Evolutionary conservation across 768 basidiomycete genomes (phyloP), one percentile per base, ranked within the genome.

Genomic region (Austroboletus festivus): DNA sequence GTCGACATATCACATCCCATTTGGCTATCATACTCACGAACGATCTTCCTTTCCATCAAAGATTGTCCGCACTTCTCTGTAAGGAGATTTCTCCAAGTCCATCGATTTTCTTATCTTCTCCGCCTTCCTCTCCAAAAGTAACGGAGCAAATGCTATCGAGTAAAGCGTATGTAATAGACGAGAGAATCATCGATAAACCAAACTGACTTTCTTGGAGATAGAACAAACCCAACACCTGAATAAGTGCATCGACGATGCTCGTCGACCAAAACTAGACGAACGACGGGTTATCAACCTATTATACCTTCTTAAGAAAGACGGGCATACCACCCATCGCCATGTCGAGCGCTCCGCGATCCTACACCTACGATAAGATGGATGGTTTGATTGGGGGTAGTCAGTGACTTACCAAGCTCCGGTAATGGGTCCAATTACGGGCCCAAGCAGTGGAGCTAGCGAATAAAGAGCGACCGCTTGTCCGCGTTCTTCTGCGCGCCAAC

Each of bases 271-370:
- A 89, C 75, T 81, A 54, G 34, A 39, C 13, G 30, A 3, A 11
- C 16, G 38, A 23, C 3, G 37, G 3, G 3, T 39, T 20, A 45
- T 45, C 6, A 3, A 15, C 22, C 10, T n/a, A 7, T 19, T 31
- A 18, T 12, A 15, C 38, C 0, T 11, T 6, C 3, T 16, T 0
- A 2, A 33, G 31, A 35, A 4, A 19, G 38, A 3, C 12, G 31
- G 5, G 71, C 79, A 35, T 62, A 79, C 80, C 24, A 86, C 83
- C 85, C 84, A 87, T 62, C 82, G 70, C 86, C 86, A 88, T 0
- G 81, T 82, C 0, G 82, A 76, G 31, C 67, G 69, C 35, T 86
- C 70, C 0, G 80, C 79, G 22, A 89, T 77, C 71, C 54, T 76
- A 15, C 55, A 60, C 12, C 60, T 54, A 26, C 0, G 18, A 26